Evolutionary conservation across 192 early-diverging fungal genomes (phyloP).

Genomic region (Lobulomyces angularis): DNA sequence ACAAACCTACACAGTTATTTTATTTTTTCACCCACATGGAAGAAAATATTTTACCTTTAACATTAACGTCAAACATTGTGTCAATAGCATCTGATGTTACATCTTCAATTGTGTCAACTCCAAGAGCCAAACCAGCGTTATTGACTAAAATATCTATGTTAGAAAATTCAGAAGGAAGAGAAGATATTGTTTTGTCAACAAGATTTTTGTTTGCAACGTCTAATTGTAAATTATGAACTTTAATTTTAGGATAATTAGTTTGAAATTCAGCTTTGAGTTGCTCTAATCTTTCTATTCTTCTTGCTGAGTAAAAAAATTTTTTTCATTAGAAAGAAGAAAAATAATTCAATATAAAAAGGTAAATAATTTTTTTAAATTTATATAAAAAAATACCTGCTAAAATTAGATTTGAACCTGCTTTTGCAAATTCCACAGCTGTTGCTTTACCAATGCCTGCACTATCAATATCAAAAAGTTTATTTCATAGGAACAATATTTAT

Average conservation of each 20-base stretch:
- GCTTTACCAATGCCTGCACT: constrained; percentile 56
- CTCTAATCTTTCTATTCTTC: constrained; percentile 52
- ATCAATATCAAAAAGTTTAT: background rate
- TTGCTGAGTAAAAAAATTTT: too few relatives aligned
- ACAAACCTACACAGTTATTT: too few relatives aligned
- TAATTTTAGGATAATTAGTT: constrained; percentile 28
- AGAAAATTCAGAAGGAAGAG: constrained; percentile 41
- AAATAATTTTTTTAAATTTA: background rate
- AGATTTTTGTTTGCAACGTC: constrained; percentile 55
- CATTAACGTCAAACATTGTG: constrained; percentile 78
- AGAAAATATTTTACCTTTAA: too few relatives aligned
- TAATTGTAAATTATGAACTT: constrained; percentile 47
- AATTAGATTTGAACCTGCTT: constrained; percentile 44
- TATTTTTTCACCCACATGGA: too few relatives aligned
- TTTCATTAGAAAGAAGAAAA: background rate
- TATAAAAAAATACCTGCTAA: constrained; percentile 31
- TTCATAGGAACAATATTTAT: background rate
- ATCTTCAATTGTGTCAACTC: constrained; percentile 52
- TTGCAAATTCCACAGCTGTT: constrained; percentile 54
- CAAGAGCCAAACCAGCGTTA: constrained; percentile 72
- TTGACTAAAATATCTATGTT: constrained; percentile 75
- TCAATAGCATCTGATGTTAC: constrained; percentile 53
- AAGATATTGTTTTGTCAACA: constrained; percentile 27
- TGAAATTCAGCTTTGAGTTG: constrained; percentile 35
- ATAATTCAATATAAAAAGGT: background rate